These are phyloP conservation scores for Xanthoconium separans DNA, from an alignment of 1,284 basidiomycete species.

Conservation along the genomic window DNA sequence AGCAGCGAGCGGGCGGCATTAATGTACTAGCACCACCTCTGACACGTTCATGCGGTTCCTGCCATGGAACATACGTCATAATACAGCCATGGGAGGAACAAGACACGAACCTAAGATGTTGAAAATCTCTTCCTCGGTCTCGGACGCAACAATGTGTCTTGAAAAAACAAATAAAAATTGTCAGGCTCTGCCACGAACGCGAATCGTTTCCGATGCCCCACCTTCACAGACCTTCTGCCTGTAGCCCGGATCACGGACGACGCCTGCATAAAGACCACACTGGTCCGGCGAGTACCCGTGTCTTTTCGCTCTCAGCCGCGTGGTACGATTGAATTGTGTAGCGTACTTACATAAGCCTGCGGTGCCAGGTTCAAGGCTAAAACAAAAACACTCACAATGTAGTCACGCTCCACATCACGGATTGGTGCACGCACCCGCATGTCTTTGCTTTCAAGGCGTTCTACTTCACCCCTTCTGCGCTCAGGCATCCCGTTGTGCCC, in stretches of 20 bases:
- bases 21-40: constrained; percentile 26
- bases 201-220: constrained; percentile 31
- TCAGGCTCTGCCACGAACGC: neutral
- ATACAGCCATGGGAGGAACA: neutral
- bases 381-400: constrained; percentile 57
- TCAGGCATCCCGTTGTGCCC: too few species aligned
- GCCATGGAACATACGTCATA: constrained; percentile 59
- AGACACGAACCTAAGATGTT: constrained; percentile 54
- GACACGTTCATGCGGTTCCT: constrained; percentile 72
- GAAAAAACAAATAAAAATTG: neutral
- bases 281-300: constrained; percentile 88
- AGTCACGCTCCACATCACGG: constrained; percentile 59
- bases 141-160: constrained; percentile 78
- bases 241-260: constrained; percentile 69
- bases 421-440: too few species aligned
- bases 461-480: too few species aligned
- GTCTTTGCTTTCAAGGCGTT: too few species aligned
- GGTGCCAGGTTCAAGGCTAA: neutral
- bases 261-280: constrained; percentile 69
- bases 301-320: constrained; percentile 80
- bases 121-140: constrained; percentile 86
- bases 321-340: constrained; percentile 82
- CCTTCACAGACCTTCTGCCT: constrained; percentile 59
- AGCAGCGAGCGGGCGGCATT: too few species aligned
- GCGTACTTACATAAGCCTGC: neutral